Conservation (phyloP, 306 rosid species). For the Spatholobus suberectus region DNA sequence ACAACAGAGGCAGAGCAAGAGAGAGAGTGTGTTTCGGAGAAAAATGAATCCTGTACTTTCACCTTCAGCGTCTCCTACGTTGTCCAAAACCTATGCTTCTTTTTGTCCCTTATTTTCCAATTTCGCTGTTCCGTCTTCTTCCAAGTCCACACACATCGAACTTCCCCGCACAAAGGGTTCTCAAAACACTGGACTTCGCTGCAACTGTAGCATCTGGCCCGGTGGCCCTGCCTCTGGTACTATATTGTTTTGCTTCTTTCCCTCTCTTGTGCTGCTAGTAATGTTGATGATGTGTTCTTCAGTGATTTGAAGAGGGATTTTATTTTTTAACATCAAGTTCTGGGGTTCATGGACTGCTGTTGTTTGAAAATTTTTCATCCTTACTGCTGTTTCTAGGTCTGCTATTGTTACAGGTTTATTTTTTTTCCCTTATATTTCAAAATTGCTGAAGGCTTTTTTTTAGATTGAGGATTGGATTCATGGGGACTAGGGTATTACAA, state of each 20-base stretch:
- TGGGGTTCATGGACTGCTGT: neutral
- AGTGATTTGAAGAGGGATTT: neutral
- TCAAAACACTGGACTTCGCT: constrained; percentile 42
- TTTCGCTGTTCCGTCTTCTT: constrained; percentile 22
- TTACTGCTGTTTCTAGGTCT: neutral
- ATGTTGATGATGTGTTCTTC: neutral
- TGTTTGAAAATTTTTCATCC: neutral
- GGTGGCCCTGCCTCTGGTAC: constrained; percentile 71
- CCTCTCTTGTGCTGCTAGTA: neutral
- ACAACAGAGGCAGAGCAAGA: neutral
- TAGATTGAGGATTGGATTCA: neutral
- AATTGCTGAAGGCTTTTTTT: constrained; percentile 21
- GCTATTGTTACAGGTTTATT: neutral
- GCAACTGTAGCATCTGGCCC: constrained; percentile 57
- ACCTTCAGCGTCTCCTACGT: constrained; percentile 44
- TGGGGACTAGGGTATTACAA: neutral
- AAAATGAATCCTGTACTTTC: constrained; percentile 63
- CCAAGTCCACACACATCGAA: constrained; percentile 41
- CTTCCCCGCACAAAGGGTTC: constrained; percentile 42
- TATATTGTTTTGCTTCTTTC: neutral
- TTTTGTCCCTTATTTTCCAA: constrained; percentile 34
- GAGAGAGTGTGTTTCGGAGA: neutral
- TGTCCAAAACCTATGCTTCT: constrained; percentile 38
- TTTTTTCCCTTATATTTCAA: neutral
- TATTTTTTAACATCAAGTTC: neutral